These are phyloP conservation scores for Hsuehochloa calcarea DNA, from an alignment of 176 grass and related monocot species.

Conservation along the genomic window DNA sequence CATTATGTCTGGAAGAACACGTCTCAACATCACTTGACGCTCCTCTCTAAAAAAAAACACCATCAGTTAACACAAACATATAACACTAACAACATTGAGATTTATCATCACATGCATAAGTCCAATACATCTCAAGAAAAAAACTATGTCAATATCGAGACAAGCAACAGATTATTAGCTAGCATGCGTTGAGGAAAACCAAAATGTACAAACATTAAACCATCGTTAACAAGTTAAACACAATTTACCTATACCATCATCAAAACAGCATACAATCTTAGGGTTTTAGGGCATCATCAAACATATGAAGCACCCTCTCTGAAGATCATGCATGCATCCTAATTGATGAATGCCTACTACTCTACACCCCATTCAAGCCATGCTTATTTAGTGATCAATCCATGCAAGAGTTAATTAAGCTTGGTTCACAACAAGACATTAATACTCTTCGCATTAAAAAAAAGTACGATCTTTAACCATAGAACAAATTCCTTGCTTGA, in stretches of 20 bases:
- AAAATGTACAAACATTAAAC: slow-evolving; percentile 16
- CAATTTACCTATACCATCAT: slow-evolving; percentile 16
- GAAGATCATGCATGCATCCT: slow-evolving; percentile 5
- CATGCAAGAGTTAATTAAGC: neutral
- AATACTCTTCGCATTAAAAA: neutral
- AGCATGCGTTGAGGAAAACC: neutral
- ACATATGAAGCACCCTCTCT: neutral
- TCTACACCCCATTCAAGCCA: neutral
- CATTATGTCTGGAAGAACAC: neutral
- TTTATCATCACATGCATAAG: neutral
- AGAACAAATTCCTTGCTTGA: slow-evolving; percentile 62
- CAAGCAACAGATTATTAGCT: neutral
- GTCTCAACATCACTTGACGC: neutral
- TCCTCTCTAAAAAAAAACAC: neutral
- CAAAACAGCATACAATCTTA: neutral
- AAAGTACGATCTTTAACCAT: slow-evolving; percentile 36
- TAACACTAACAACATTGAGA: neutral
- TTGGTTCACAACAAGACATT: slow-evolving; percentile 33
- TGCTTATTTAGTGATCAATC: slow-evolving; percentile 30
- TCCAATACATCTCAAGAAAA: slow-evolving; percentile 2
- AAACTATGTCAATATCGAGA: neutral
- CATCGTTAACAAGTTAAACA: neutral
- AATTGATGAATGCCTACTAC: neutral
- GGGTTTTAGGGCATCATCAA: neutral
- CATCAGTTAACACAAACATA: neutral